Conservation (phyloP, 2,329 filamentous ascomycete species). For the Aspergillus vadensis region DNA sequence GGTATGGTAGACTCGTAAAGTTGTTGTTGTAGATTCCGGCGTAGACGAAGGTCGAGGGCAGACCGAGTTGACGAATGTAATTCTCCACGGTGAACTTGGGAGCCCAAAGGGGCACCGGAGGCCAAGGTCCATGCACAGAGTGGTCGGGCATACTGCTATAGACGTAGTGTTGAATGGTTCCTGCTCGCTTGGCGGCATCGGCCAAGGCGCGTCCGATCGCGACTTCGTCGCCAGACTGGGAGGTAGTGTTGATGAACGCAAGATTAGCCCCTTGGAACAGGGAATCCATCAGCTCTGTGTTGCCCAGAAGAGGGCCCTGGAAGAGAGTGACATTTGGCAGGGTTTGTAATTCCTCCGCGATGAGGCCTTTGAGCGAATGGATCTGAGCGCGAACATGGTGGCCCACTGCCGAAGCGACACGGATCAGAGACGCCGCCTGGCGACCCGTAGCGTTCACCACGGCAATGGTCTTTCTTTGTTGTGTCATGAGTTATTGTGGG, state of each 20-base stretch:
- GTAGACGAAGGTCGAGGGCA: slow-evolving; percentile 91
- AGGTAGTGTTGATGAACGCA: slow-evolving; percentile 97
- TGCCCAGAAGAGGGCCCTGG: slow-evolving; percentile 68
- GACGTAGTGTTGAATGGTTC: slow-evolving; percentile 80
- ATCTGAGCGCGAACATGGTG: slow-evolving; percentile 92
- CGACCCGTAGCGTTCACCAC: slow-evolving; percentile 95
- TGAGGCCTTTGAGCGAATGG: slow-evolving; percentile 80
- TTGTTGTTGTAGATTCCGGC: slow-evolving; percentile 99
- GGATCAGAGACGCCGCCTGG: slow-evolving; percentile 92
- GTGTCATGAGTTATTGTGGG: slow-evolving; percentile 35
- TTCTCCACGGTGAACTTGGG: slow-evolving; percentile 92
- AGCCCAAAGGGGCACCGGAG: slow-evolving; percentile 84
- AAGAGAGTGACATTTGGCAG: slow-evolving; percentile 79
- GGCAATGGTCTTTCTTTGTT: slow-evolving; percentile 75
- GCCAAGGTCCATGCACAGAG: slow-evolving; percentile 78
- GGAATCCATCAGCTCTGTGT: slow-evolving; percentile 69
- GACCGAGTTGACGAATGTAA: slow-evolving; percentile 77
- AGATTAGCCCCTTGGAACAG: slow-evolving; percentile 83
- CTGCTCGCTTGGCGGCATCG: slow-evolving; percentile 81
- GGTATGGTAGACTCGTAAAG: slow-evolving; percentile 89
- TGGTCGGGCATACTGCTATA: slow-evolving; percentile 99
- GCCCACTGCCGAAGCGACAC: slow-evolving; percentile 89
- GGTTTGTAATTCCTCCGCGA: slow-evolving; percentile 79
- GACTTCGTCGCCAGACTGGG: slow-evolving; percentile 86
- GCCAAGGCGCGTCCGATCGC: slow-evolving; percentile 85